phyloP scores from a whole-genome alignment of 495 filamentous ascomycete species.

The Aspergillus egyptiacus region DNA sequence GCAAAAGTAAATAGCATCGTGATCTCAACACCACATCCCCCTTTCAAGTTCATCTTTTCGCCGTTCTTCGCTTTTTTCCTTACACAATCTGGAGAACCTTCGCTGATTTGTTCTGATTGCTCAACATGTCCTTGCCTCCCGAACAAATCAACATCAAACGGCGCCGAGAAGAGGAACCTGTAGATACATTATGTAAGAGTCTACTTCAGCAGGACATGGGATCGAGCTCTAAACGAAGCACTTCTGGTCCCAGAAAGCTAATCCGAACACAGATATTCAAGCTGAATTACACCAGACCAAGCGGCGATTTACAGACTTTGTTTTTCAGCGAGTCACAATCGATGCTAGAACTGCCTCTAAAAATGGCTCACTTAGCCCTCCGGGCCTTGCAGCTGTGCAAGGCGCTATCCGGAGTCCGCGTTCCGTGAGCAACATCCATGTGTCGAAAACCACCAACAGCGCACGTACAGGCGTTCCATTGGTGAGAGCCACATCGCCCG shows the following conservation, averaged over 20 bases:
- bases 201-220: not conserved
- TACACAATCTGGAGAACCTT: too few species aligned
- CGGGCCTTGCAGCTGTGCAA: slow-evolving; percentile 20
- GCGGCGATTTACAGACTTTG: slow-evolving; percentile 46
- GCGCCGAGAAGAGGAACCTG: slow-evolving; percentile 51
- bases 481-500: slow-evolving; percentile 41
- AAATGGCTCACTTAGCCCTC: slow-evolving; percentile 14
- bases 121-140: slow-evolving; percentile 41
- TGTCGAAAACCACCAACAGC: slow-evolving; percentile 16
- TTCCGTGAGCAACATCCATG: slow-evolving; percentile 37
- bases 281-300: slow-evolving; percentile 42
- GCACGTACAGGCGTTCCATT: slow-evolving; percentile 27
- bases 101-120: not conserved
- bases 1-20: slow-evolving; percentile 1
- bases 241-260: not conserved
- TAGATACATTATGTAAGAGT: slow-evolving; percentile 49
- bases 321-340: slow-evolving; percentile 39
- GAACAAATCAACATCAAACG: slow-evolving; percentile 53
- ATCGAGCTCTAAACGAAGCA: not conserved
- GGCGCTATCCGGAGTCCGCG: slow-evolving; percentile 32
- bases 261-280: slow-evolving; percentile 35
- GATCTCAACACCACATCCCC: slow-evolving; percentile 3
- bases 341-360: slow-evolving; percentile 15
- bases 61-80: too few species aligned
- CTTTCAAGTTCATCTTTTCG: too few species aligned